Evolutionary conservation across 2,329 filamentous ascomycete species (phyloP), one percentile per base, ranked within the genome.

Genomic region (Ophiostoma novo-ulmi): DNA sequence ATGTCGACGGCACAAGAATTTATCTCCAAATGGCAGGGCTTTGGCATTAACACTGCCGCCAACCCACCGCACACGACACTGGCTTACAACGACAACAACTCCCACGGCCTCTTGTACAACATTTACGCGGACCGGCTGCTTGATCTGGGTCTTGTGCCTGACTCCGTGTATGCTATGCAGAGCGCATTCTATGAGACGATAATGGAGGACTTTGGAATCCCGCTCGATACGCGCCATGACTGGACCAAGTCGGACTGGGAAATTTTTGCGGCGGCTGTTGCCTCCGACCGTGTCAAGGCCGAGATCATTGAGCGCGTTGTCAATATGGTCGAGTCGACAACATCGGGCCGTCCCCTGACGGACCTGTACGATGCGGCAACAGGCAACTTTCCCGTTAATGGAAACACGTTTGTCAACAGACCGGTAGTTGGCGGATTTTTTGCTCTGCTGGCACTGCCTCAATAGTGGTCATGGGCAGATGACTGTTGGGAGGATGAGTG

Each of bases 241-340:
- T 94, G 93, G 81, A 91, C 92, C 73, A 97, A 97, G 81, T 88
- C 87, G 0, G 93, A 97, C 81, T 97, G 93, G 93, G 88, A 94
- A 77, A 88, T 95, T 78, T 94, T 93, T 81, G 87, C 88, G 5
- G 93, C 93, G n/a, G 90, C 92, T 11, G 89, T 94, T 13, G 86
- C 91, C 0, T 84, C 84, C 61, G 78, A 82, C 69, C 79, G 82
- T 39, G 90, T 90, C 1, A 84, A 88, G 70, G 80, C 83, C 13
- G 83, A 88, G 77, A 91, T 97, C 75, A 82, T 94, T 69, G 82
- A 87, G 67, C 85, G 87, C 48, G 85, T 94, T 64, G 90, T 90
- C 1, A 81, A 80, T 71, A 97, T 92, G 91, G 83, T 96, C 76
- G 89, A 90, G 75, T 86, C 89, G 77, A 96, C 92, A 1, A 81